Base-by-base conservation (phyloP, 1,284 basidiomycete species). In the Boletus calvinii region DNA sequence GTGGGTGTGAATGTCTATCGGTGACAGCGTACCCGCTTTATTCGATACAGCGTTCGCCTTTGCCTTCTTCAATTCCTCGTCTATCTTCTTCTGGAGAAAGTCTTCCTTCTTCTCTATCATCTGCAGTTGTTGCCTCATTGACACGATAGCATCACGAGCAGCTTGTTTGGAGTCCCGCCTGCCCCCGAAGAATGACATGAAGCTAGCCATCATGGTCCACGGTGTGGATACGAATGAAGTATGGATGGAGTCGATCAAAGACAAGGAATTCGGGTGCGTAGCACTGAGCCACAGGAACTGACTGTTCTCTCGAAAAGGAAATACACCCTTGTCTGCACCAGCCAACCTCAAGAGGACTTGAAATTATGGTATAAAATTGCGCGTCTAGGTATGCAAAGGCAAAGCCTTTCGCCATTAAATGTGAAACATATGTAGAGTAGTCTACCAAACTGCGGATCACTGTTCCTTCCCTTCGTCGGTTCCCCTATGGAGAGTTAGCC, bases 91-190 rank as follows among this genome's bases (percentile, higher is more conserved):
- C 78, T 91, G 87, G 59, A 98, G 77, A 73, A 92, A 81, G 73
- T 98, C 95, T 77, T 99, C 97, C 79, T 98, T 98, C 92, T 98
- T 99, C 81, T 98, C 94, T 62, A 99, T 87, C 85, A 98, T 90
- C 72, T 95, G 84, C 57, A 95, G 80, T 69, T 94, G 90, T 72
- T 93, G 86, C 63, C 94, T 82, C 62, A 96, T 78, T 31, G 76
- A 79, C 55, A 96, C 89, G 69, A 96, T 96, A 43, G 94, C 90
- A 68, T 94, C 90, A 62, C 92, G 80, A 32, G 92, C 85, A 32
- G 83, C 77, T 70, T 87, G 83, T 69, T 90, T 90, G 31, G 88
- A 77, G 69, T 94, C 90, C 67, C 84, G 84, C 61, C 83, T 79
- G 41, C 84, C 85, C 22, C 83, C 84, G 67, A 92, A 91, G 76